Percentiles rank a stretch among this genome's conserved stretches.
Conservation (phyloP, 2,329 filamentous ascomycete species). For the Nigrospora oryzae region DNA sequence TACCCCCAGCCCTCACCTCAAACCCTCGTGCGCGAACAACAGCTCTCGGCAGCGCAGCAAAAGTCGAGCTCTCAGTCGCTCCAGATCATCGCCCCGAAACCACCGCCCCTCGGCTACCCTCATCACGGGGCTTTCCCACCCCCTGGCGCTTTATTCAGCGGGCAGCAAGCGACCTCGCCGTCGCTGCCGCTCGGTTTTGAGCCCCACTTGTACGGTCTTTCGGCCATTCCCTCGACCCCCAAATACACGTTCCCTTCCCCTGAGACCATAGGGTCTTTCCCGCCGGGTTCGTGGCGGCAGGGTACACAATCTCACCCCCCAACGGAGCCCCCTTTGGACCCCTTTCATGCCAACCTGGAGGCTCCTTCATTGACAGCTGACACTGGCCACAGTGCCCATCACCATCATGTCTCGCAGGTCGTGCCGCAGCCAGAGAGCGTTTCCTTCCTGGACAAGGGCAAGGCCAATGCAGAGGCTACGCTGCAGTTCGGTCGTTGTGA, state of each 20-base stretch:
- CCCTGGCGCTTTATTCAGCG: conserved; percentile 11
- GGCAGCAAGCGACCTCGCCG: conserved; percentile 20
- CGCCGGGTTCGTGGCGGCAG: conserved; percentile 16
- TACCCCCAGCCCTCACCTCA: conserved; percentile 36
- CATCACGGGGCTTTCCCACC: background rate
- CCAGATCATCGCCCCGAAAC: conserved; percentile 44
- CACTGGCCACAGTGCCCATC: background rate
- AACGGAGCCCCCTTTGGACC: conserved; percentile 5
- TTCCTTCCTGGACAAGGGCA: conserved; percentile 9
- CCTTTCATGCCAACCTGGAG: background rate
- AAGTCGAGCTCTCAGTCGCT: conserved; percentile 29
- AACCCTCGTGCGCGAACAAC: conserved; percentile 32
- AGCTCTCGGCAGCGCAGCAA: conserved; percentile 30
- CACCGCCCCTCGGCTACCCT: conserved; percentile 27
- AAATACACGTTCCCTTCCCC: conserved; percentile 21
- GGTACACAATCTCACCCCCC: background rate
- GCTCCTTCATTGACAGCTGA: background rate
- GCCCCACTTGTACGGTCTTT: conserved; percentile 12
- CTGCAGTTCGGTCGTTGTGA: conserved; percentile 21
- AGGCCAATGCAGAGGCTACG: conserved; percentile 9
- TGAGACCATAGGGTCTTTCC: conserved; percentile 16
- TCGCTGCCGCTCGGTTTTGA: conserved; percentile 14
- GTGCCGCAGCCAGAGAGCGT: conserved; percentile 6
- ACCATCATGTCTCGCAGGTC: conserved; percentile 5
- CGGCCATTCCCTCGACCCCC: conserved; percentile 8